Evolutionary conservation across 1,284 basidiomycete species (phyloP).

Genomic region (Apiotrichum porosum): DNA sequence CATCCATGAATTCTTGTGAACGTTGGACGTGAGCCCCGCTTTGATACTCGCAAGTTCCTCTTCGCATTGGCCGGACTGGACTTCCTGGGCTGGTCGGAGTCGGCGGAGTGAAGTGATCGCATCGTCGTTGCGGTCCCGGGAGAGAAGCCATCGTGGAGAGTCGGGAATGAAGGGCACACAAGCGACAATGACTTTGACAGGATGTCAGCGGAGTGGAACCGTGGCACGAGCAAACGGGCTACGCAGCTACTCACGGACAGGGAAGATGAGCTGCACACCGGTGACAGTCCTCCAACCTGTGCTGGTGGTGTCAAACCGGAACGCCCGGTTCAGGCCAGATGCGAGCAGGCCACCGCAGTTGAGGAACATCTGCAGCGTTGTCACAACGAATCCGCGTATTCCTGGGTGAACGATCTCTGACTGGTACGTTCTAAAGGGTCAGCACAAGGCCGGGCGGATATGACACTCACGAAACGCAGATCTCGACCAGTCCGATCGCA

Average conservation of each 20-base stretch:
- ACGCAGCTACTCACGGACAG: not conserved
- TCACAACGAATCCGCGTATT: constrained; percentile 7
- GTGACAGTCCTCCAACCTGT: constrained; percentile 2
- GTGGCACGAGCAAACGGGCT: not conserved
- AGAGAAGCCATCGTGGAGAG: constrained; percentile 36
- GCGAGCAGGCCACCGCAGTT: constrained; percentile 7
- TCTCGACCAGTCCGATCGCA: constrained; percentile 12
- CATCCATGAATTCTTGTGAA: constrained; percentile 12
- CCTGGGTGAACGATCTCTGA: constrained; percentile 11
- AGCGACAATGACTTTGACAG: constrained; percentile 4
- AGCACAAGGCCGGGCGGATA: not conserved
- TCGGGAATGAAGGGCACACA: constrained; percentile 13
- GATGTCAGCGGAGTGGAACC: too few relatives aligned
- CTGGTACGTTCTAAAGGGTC: constrained; percentile 11
- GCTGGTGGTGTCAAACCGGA: constrained; percentile 3
- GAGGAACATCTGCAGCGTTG: constrained; percentile 7
- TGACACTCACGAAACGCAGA: constrained; percentile 4
- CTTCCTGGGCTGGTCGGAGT: not conserved
- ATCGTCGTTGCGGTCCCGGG: constrained; percentile 25
- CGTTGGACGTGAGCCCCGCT: not conserved
- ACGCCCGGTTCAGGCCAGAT: constrained; percentile 9
- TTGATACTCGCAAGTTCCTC: constrained; percentile 8
- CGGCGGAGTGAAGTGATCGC: constrained; percentile 16
- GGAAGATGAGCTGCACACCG: constrained; percentile 10
- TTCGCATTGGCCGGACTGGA: not conserved